phyloP scores from a whole-genome alignment of 257 asterid species.

The Nicotiana noctiflora region DNA sequence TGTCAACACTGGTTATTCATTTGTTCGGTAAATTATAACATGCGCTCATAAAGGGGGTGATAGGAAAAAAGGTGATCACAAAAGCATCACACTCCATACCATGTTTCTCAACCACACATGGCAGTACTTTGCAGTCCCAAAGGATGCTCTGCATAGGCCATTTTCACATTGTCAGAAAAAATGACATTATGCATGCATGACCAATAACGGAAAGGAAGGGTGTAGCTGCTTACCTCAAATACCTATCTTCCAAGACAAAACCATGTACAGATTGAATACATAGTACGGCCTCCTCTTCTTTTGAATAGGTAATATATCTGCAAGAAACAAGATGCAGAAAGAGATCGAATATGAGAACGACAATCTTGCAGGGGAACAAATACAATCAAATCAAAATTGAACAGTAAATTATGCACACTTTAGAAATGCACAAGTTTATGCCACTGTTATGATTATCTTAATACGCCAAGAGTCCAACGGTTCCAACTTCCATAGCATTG shows the following conservation, averaged over 20 bases:
- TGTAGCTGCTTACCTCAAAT: constrained; percentile 55
- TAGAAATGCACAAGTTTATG: neutral
- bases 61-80: constrained; percentile 1
- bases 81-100: constrained; percentile 36
- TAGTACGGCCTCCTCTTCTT: constrained; percentile 86
- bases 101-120: constrained; percentile 94
- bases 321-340: constrained; percentile 9
- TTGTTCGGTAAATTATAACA: neutral
- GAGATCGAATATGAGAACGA: neutral
- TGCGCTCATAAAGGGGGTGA: neutral
- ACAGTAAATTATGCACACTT: neutral
- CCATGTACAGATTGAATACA: constrained; percentile 96
- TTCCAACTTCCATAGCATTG: neutral
- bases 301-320: constrained; percentile 86
- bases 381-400: neutral
- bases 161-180: constrained; percentile 2
- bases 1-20: constrained; percentile 15
- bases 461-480: neutral
- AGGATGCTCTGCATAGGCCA: constrained; percentile 77
- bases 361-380: neutral
- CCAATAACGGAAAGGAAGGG: constrained; percentile 11
- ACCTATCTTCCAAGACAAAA: constrained; percentile 74
- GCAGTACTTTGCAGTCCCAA: constrained; percentile 98
- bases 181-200: neutral
- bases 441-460: neutral